Conservation (phyloP, 805 yeast species). For the Metschnikowia bowlesiae region DNA sequence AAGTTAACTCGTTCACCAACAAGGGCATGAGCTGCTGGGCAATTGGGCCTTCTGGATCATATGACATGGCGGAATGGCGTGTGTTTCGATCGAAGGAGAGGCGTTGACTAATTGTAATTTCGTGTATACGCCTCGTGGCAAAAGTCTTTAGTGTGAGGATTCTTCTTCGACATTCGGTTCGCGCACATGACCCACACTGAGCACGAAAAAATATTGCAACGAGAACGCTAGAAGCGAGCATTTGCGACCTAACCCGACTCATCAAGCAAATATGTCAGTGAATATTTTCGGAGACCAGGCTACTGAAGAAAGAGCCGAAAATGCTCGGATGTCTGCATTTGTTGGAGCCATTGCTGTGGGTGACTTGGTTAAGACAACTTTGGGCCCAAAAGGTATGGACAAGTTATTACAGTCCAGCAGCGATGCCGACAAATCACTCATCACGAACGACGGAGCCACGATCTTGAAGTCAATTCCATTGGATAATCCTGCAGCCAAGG, state of each 20-base stretch:
- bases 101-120: not conserved
- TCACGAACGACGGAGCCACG: slow-evolving; percentile 98
- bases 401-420: slow-evolving; percentile 85
- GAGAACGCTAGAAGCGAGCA: slow-evolving; percentile 1
- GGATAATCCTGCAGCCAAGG: slow-evolving; percentile 96
- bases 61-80: slow-evolving; percentile 18
- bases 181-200: slow-evolving; percentile 1
- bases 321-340: slow-evolving; percentile 95
- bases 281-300: slow-evolving; percentile 97
- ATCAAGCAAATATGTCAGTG: slow-evolving; percentile 51
- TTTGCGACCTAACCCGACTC: not conserved
- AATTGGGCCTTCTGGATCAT: slow-evolving; percentile 38
- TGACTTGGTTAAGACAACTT: slow-evolving; percentile 86
- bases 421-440: slow-evolving; percentile 63
- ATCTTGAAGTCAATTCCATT: slow-evolving; percentile 89
- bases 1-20: slow-evolving; percentile 33
- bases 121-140: slow-evolving; percentile 1
- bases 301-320: slow-evolving; percentile 95
- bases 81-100: not conserved
- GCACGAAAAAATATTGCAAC: slow-evolving; percentile 1
- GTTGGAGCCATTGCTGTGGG: slow-evolving; percentile 99
- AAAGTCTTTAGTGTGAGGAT: not conserved
- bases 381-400: slow-evolving; percentile 99
- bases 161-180: slow-evolving; percentile 1
- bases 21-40: slow-evolving; percentile 33